Evolutionary conservation across 2,329 filamentous ascomycete species (phyloP), one percentile per base, ranked within the genome.

Genomic region (Botrytis fabae): DNA sequence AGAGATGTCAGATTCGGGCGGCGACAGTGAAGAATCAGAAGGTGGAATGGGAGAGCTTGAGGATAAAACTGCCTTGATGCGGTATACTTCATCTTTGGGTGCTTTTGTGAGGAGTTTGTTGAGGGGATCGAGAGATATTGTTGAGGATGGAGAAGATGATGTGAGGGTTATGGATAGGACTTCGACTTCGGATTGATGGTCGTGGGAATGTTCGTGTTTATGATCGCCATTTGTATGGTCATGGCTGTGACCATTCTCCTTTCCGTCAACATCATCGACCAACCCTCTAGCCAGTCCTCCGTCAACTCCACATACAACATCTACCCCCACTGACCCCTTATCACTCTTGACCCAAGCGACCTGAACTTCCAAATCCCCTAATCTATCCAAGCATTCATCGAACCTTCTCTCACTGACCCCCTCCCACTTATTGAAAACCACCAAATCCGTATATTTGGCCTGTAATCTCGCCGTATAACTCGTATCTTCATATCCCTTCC

Each of bases 81-180:
- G 90, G 83, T 98, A 99, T 16, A 97, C 90, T 80, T 98, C 95
- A 76, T 99, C 96, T 81, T 97, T 97, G 0, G 94, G 92, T 0
- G 95, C 92, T 0, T 89, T 83, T 64, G 86, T 85, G 46, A 98
- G 86, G 2, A 98, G 84, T 16, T 72, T 72, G 22, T n/a, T 54
- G 70, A 72, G 70, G 1, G 70, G 2, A 32, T 62, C 22, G 48
- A 66, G 46, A 40, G 70, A 68, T 25, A 72, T 25, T 38, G 61
- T 12, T 46, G 61, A 66, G 9, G 46, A 63, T 14, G 62, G 28
- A 18, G 51, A 54, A 4, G 61, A 32, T 20, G 69, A 65, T 22
- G 28, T 68, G 61, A 97, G 83, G 10, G 91, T 90, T n/a, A 97
- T 86, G 2, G 93, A 97, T 1, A 98, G 84, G 4, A 98, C 95